These are phyloP conservation scores for Termitomyces eurrhizus DNA, from an alignment of 768 basidiomycete species.

Conservation along the genomic window DNA sequence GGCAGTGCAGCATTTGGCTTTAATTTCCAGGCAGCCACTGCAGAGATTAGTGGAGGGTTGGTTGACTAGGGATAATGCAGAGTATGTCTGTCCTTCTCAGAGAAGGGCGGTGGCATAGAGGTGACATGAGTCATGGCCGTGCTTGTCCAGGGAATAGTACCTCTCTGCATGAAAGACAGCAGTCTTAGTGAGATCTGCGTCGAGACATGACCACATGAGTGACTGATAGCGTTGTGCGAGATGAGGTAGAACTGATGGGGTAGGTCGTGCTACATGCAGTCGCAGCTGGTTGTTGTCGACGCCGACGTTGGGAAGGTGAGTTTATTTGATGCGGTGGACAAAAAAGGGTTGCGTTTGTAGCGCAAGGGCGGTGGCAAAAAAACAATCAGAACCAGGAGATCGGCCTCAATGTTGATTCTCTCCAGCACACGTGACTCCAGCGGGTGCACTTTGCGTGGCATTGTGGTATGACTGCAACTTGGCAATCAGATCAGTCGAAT, in stretches of 20 bases:
- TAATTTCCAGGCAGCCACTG: slow-evolving; percentile 74
- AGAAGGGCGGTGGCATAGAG: slow-evolving; percentile 79
- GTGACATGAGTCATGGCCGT: slow-evolving; percentile 79
- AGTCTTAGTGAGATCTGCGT: slow-evolving; percentile 71
- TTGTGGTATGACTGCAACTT: slow-evolving; percentile 97
- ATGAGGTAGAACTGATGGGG: slow-evolving; percentile 45
- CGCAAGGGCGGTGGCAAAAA: slow-evolving; percentile 5
- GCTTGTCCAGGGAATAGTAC: slow-evolving; percentile 66
- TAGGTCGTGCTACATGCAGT: slow-evolving; percentile 55
- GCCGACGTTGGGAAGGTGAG: slow-evolving; percentile 8
- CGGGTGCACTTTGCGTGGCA: slow-evolving; percentile 89
- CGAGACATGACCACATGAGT: slow-evolving; percentile 81
- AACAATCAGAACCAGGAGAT: slow-evolving; percentile 15
- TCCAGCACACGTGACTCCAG: slow-evolving; percentile 35
- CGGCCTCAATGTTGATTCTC: slow-evolving; percentile 19
- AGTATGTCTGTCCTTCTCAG: slow-evolving; percentile 65
- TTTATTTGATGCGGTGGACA: slow-evolving; percentile 6
- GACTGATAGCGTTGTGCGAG: slow-evolving; percentile 67
- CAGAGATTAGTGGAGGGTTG: slow-evolving; percentile 58
- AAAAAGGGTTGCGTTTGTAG: slow-evolving; percentile 11
- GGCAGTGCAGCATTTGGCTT: slow-evolving; percentile 67
- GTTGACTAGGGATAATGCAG: slow-evolving; percentile 70
- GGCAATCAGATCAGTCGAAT: slow-evolving; percentile 95
- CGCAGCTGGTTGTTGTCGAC: slow-evolving; percentile 27
- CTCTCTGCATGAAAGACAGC: slow-evolving; percentile 90